These are phyloP conservation scores for Glaciozyma martinii DNA, from an alignment of 768 basidiomycete species.

Conservation along the genomic window DNA sequence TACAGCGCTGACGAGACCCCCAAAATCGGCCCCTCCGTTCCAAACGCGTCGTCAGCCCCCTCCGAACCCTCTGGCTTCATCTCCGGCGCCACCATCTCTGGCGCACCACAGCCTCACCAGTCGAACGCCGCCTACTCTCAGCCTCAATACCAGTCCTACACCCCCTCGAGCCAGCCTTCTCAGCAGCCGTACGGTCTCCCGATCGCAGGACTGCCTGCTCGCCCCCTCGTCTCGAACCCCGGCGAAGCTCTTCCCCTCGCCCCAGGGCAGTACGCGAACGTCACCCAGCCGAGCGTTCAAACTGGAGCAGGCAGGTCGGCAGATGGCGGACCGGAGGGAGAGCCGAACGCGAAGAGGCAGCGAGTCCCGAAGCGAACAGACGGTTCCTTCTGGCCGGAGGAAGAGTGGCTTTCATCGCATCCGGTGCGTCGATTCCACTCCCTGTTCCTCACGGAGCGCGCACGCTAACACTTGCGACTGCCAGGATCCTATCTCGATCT, in stretches of 20 bases:
- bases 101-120: conserved; percentile 80
- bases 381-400: conserved; percentile 72
- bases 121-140: too few species aligned
- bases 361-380: conserved; percentile 76
- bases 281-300: not conserved
- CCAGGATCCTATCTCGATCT: conserved; percentile 75
- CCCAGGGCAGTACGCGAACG: too few species aligned
- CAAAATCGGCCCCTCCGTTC: conserved; percentile 18
- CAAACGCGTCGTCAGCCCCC: conserved; percentile 40
- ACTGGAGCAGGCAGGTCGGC: conserved; percentile 5
- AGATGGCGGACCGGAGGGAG: conserved; percentile 45
- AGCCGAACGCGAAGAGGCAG: conserved; percentile 78
- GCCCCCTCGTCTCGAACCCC: conserved; percentile 55
- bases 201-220: conserved; percentile 55
- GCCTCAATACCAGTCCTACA: not conserved
- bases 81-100: conserved; percentile 72
- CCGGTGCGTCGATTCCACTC: conserved; percentile 9
- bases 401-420: conserved; percentile 35
- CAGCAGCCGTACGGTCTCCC: conserved; percentile 53
- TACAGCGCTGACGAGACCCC: conserved; percentile 8
- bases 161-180: conserved; percentile 40
- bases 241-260: conserved; percentile 39
- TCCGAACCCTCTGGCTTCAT: conserved; percentile 50
- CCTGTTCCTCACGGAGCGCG: not conserved
- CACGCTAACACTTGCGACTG: not conserved